Conservation (phyloP, 768 basidiomycete genomes). For the Trametes punicea region DNA sequence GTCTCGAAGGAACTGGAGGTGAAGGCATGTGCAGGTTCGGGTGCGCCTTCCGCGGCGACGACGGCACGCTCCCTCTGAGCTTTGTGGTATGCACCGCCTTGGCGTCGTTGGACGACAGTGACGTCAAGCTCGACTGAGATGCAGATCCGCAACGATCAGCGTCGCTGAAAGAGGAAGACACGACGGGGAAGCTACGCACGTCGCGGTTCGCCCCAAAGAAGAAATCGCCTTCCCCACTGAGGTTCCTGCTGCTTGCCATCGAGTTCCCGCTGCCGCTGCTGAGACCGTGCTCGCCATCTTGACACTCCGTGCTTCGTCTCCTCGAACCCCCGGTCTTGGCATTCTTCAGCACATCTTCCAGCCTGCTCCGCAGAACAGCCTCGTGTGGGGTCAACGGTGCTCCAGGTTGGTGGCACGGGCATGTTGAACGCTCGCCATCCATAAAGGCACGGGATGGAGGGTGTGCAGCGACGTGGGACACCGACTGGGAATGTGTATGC, state of each 20-base stretch:
- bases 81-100: constrained; percentile 6
- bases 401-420: neutral
- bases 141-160: constrained; percentile 14
- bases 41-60: constrained; percentile 7
- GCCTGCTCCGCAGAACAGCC: constrained; percentile 48
- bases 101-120: constrained; percentile 18
- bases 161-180: constrained; percentile 2
- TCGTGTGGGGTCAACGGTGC: constrained; percentile 42
- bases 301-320: constrained; percentile 19
- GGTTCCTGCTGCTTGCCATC: constrained; percentile 30
- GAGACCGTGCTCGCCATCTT: constrained; percentile 20
- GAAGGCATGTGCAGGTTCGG: constrained; percentile 3
- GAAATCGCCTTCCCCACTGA: constrained; percentile 28
- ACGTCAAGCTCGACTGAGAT: constrained; percentile 21
- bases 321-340: constrained; percentile 26
- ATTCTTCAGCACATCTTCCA: constrained; percentile 49
- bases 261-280: constrained; percentile 27
- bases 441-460: constrained; percentile 10
- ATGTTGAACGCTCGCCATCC: constrained; percentile 14
- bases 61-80: constrained; percentile 1
- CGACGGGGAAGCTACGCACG: constrained; percentile 11
- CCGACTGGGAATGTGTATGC: constrained; percentile 19
- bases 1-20: constrained; percentile 12
- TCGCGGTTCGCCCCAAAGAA: constrained; percentile 26
- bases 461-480: constrained; percentile 12